Conservation (phyloP, 345 rosid species). For the Bretschneidera sinensis region DNA sequence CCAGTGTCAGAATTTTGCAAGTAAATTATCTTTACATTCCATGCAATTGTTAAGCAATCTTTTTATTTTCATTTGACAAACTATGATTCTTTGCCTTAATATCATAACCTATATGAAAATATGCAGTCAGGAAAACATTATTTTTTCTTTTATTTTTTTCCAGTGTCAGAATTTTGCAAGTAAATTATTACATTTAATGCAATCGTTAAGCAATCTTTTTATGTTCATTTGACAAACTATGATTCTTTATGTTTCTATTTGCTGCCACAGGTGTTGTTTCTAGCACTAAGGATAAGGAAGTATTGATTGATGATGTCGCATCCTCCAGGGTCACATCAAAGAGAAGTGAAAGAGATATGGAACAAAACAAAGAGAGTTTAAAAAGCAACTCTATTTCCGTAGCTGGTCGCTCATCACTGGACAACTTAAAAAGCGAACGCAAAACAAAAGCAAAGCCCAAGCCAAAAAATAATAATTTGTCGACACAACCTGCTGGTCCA, state of each 20-base stretch:
- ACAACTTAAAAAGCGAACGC: constrained; percentile 17
- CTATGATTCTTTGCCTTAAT: constrained; percentile 7
- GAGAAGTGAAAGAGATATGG: constrained; percentile 47
- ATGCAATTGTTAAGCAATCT: background rate
- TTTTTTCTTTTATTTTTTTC: no score
- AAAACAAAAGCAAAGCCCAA: constrained; percentile 55
- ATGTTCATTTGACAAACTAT: constrained; percentile 1
- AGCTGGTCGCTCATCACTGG: constrained; percentile 23
- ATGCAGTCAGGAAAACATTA: no score
- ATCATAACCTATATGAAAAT: no score
- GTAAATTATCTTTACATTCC: background rate
- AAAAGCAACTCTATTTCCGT: constrained; percentile 27
- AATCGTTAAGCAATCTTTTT: background rate
- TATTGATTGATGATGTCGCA: constrained; percentile 66
- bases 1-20: no score
- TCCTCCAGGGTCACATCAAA: constrained; percentile 63
- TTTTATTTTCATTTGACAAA: background rate
- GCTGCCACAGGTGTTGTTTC: constrained; percentile 63
- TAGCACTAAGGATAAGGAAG: constrained; percentile 60
- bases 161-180: constrained; percentile 7
- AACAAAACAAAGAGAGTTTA: constrained; percentile 31
- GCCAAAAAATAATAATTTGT: constrained; percentile 50
- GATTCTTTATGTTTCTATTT: constrained; percentile 6
- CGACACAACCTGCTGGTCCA: constrained; percentile 26
- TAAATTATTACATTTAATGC: background rate